Base-by-base conservation (phyloP, 2,329 filamentous ascomycete species). In the Gnomoniopsis smithogilvyi region DNA sequence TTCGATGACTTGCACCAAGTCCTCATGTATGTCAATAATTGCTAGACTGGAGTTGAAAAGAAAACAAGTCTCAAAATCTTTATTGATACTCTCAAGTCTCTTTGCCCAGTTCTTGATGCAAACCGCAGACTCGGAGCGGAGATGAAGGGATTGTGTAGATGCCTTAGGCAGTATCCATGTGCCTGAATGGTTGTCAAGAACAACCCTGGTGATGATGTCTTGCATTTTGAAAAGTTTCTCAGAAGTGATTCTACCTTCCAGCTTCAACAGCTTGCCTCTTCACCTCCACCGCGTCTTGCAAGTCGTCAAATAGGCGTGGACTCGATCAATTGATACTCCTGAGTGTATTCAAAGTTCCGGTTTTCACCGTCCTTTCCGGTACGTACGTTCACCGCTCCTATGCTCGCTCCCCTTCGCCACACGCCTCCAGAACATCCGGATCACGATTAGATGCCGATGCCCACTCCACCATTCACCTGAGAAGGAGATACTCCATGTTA, bases 141-240 rank as follows among this genome's bases (percentile, higher is more conserved):
- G 4, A 4, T 17, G 3, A 14, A n/a, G n/a, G 21, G 17, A 19
- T 19, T 55, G 45, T n/a, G 41, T 45, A 24, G 52, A 24, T 48
- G 58, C 54, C 54, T 57, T 33, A 53, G 58, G 58, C 43, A 51
- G 48, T 11, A 15, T 41, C 36, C 6, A 41, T 41, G 36, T 49
- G 41, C 33, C 30, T n/a, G 45, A 17, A 26, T 36, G 19, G 22
- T 49, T n/a, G 52, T 50, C 46, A 56, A 50, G 21, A 47, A 50
- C 52, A 38, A 33, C 60, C 56, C 60, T 60, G 52, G 52, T 30
- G 26, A 30, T 56, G 60, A 59, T 59, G 58, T 54, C 36, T 49
- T 36, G 36, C 30, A 47, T 46, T 36, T n/a, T 53, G 52, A 62
- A 59, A 62, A 59, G 41, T 62, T 62, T 62, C 56, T 62, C 52